Conservation (phyloP, 176 grass and related monocot genomes). For the Oryza officinalis region DNA sequence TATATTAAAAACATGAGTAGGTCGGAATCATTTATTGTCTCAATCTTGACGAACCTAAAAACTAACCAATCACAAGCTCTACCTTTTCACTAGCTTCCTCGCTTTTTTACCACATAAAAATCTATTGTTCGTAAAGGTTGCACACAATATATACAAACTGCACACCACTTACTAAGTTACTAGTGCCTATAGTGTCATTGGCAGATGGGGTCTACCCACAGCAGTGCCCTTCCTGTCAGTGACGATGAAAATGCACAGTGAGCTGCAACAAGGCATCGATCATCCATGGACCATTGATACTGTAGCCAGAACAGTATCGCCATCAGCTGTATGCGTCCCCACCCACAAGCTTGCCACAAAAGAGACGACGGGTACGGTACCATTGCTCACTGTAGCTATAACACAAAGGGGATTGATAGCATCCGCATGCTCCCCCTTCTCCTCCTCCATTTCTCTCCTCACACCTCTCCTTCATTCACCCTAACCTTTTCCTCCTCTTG, state of each 20-base stretch:
- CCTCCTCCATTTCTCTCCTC: not conserved
- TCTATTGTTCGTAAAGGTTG: not conserved
- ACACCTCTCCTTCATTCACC: not conserved
- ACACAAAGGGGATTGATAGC: conserved; percentile 48
- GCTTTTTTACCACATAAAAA: not conserved
- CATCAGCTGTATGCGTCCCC: not conserved
- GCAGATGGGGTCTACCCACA: not conserved
- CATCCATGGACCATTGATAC: not conserved
- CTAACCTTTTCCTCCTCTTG: conserved; percentile 1
- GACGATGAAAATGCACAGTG: not conserved
- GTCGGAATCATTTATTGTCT: not conserved
- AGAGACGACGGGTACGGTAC: conserved; percentile 22
- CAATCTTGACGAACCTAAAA: not conserved
- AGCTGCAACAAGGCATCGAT: too few species aligned
- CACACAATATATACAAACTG: not conserved
- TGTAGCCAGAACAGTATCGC: not conserved
- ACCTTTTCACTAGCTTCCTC: not conserved
- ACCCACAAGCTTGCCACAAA: conserved; percentile 22
- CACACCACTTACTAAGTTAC: not conserved
- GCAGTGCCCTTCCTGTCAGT: not conserved
- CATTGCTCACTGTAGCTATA: conserved; percentile 37
- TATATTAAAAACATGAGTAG: too few species aligned
- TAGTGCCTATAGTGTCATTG: not conserved
- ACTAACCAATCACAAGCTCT: not conserved
- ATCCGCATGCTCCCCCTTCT: conserved; percentile 27